Conservation (phyloP, 257 asterid genomes). For the Nicotiana knightiana region DNA sequence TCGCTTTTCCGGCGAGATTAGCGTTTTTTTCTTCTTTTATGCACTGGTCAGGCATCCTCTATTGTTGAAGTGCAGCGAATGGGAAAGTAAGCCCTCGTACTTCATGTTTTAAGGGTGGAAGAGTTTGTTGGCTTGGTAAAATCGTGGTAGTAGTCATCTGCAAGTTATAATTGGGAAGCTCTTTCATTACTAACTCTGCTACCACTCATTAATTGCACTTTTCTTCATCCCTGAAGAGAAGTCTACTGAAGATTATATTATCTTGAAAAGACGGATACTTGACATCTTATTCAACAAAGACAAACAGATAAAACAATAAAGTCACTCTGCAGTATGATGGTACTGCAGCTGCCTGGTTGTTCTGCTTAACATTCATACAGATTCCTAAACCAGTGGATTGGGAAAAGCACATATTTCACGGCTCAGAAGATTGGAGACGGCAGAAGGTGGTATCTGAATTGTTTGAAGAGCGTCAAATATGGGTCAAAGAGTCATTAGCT, state of each 20-base stretch:
- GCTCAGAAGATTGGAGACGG: slow-evolving; percentile 69
- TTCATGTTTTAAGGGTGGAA: not conserved
- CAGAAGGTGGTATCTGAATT: slow-evolving; percentile 65
- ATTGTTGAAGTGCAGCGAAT: too few species aligned
- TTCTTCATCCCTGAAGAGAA: not conserved
- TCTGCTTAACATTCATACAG: slow-evolving; percentile 78
- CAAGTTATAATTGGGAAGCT: not conserved
- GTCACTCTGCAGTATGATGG: not conserved
- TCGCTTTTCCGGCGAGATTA: too few species aligned
- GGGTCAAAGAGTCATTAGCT: slow-evolving; percentile 66
- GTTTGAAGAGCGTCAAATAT: slow-evolving; percentile 85
- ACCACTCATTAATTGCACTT: not conserved
- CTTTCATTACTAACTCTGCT: not conserved
- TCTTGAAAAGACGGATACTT: not conserved
- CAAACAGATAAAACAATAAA: not conserved
- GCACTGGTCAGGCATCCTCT: too few species aligned
- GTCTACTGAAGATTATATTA: not conserved
- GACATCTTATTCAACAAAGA: not conserved
- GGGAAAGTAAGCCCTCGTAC: too few species aligned
- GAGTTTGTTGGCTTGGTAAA: not conserved
- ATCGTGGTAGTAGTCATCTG: not conserved
- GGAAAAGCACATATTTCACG: slow-evolving; percentile 59
- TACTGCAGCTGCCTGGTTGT: slow-evolving; percentile 3
- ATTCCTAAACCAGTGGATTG: slow-evolving; percentile 86
- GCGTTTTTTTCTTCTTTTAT: too few species aligned